phyloP scores from a whole-genome alignment of 495 filamentous ascomycete species.

The Lophiotrema nucula region DNA sequence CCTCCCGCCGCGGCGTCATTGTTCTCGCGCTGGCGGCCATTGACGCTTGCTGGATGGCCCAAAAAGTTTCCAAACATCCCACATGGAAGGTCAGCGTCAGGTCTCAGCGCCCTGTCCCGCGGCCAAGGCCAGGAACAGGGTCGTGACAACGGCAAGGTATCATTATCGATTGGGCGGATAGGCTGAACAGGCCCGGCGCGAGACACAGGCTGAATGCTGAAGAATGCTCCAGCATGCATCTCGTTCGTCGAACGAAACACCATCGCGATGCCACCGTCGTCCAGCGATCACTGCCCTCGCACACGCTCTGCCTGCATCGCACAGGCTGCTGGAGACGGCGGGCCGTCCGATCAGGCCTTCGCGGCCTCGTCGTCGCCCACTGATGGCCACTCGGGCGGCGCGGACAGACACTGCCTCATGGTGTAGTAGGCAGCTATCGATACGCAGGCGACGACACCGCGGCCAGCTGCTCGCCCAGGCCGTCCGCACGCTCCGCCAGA shows the following conservation, averaged over 20 bases:
- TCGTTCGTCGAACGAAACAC: constrained; percentile 22
- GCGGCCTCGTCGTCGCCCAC: no score
- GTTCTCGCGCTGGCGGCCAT: not conserved
- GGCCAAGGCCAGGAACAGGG: constrained; percentile 22
- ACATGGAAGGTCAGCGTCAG: constrained; percentile 14
- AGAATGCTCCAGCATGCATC: not conserved
- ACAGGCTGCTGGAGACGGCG: no score
- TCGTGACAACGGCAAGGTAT: constrained; percentile 27
- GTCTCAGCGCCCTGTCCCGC: constrained; percentile 23
- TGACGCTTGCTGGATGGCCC: constrained; percentile 2
- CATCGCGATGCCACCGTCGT: not conserved
- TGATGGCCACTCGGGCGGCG: not conserved
- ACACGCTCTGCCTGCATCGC: no score
- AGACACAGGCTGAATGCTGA: not conserved
- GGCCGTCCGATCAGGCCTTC: constrained; percentile 4
- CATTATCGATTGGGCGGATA: constrained; percentile 35
- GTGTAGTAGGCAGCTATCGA: not conserved
- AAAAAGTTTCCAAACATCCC: constrained; percentile 31
- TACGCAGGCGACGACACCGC: constrained; percentile 3
- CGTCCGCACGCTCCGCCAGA: no score
- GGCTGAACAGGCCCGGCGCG: constrained; percentile 22
- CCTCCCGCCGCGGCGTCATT: constrained; percentile 1
- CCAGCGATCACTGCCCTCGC: not conserved
- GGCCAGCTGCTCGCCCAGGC: not conserved
- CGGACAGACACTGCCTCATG: constrained; percentile 1